These are phyloP conservation scores for Tetrapisispora pingtungensis DNA, from an alignment of 805 yeast genomes.

Conservation along the genomic window DNA sequence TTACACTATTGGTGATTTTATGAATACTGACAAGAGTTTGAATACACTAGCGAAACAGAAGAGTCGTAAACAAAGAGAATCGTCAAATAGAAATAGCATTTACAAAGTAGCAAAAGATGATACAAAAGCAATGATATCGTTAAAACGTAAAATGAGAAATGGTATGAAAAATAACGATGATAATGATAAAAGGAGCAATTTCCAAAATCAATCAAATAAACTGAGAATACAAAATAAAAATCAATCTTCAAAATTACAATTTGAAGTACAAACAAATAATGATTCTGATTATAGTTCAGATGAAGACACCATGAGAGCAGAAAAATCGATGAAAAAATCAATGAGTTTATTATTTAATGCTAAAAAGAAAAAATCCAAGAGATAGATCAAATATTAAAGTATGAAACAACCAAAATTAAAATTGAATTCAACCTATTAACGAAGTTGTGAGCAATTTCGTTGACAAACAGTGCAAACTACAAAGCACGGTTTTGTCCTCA, in stretches of 20 bases:
- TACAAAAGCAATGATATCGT: constrained; percentile 28
- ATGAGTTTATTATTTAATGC: constrained; percentile 21
- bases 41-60: constrained; percentile 26
- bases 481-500: too few relatives aligned
- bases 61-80: constrained; percentile 8
- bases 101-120: constrained; percentile 25
- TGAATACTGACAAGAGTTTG: constrained; percentile 26
- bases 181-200: background rate
- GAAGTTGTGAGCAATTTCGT: too few relatives aligned
- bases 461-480: too few relatives aligned
- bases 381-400: background rate
- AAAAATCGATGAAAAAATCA: constrained; percentile 17
- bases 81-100: constrained; percentile 10
- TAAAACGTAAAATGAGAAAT: constrained; percentile 27
- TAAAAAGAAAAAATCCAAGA: constrained; percentile 10
- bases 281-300: constrained; percentile 8
- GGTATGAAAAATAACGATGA: constrained; percentile 6
- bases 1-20: constrained; percentile 29
- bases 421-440: too few relatives aligned
- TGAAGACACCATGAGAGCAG: constrained; percentile 11
- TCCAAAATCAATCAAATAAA: background rate
- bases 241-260: background rate
- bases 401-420: too few relatives aligned
- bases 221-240: background rate
- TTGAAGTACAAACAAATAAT: constrained; percentile 2